Base-by-base conservation (phyloP, 352 stramenopile species). In the Pythium apleroticum region DNA sequence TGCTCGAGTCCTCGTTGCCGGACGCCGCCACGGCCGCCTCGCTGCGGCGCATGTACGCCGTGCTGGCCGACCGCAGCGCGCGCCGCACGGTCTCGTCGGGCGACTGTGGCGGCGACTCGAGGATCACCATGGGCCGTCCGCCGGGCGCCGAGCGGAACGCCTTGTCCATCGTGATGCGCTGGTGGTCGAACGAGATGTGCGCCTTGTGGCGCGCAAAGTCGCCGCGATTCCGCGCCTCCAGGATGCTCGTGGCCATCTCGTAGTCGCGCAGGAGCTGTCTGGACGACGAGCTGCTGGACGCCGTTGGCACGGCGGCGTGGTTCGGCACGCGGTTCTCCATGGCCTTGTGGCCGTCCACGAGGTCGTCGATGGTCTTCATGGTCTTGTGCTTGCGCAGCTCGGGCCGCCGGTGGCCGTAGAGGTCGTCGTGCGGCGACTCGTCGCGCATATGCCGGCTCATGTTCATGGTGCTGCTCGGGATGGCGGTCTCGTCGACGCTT, bases 121-220 rank as follows among this genome's bases (percentile, higher is more conserved):
- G 74, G 24, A 65, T 57, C 8, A 90, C 50, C 57, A 68, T 73
- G 35, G 78, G 60, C 17, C 65, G 60, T 33, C 77, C 74, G 46
- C 75, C 74, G 5, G 79, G 81, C 1, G 76, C 80, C n/a, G 79
- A 86, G 20, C 76, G 79, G 64, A 87, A 86, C 37, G 80, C 75
- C 57, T 76, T 74, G 27, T 80, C 74, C 11, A 88, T 53, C 27
- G 73, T 69, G 60, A 88, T 81, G 22, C 65, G 78, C 50, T 76
- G 66, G 20, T 84, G 65, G 1, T 82, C 76, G 27, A 89, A 86
- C 43, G 69, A 80, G 48, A 89, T 71, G 31, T 73, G 69, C 10
- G 78, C 68, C 25, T 76, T 76, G 56, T 82, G 77, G 11, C 81
- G 77, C 24, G 75, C 74, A 39, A 87, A 49, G 50, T 84, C 78